Conservation (phyloP, 208 protist species). For the Trypanosoma theileri region DNA sequence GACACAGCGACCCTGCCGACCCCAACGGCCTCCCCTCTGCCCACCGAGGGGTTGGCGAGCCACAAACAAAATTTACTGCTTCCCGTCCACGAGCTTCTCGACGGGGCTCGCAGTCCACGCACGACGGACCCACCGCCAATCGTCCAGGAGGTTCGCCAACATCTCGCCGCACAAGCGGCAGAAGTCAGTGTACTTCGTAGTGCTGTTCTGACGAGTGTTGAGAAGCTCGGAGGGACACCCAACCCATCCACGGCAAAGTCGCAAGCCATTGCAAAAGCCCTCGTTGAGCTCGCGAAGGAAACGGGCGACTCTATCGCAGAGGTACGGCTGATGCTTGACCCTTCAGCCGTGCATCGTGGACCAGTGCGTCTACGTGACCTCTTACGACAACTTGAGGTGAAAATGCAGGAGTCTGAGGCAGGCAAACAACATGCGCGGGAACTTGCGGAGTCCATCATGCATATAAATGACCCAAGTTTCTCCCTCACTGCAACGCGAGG, state of each 20-base stretch:
- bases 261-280: slow-evolving; percentile 1
- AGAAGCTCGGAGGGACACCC: slow-evolving; percentile 39
- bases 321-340: slow-evolving; percentile 5
- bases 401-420: slow-evolving; percentile 11
- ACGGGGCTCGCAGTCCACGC: not conserved
- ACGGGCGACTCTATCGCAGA: slow-evolving; percentile 23
- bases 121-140: too few relatives aligned
- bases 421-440: slow-evolving; percentile 4
- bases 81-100: slow-evolving; percentile 22
- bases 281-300: slow-evolving; percentile 13
- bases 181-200: slow-evolving; percentile 34
- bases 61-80: slow-evolving; percentile 10
- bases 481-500: not conserved
- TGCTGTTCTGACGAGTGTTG: slow-evolving; percentile 34
- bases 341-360: not conserved
- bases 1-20: not conserved
- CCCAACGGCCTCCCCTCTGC: not conserved
- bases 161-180: slow-evolving; percentile 28
- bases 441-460: slow-evolving; percentile 15
- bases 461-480: slow-evolving; percentile 15
- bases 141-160: slow-evolving; percentile 31
- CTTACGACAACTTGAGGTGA: not conserved
- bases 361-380: slow-evolving; percentile 15
- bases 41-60: not conserved
- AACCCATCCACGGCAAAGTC: slow-evolving; percentile 15